Conservation (phyloP, 129 eudicot species). For the Artemisia annua region DNA sequence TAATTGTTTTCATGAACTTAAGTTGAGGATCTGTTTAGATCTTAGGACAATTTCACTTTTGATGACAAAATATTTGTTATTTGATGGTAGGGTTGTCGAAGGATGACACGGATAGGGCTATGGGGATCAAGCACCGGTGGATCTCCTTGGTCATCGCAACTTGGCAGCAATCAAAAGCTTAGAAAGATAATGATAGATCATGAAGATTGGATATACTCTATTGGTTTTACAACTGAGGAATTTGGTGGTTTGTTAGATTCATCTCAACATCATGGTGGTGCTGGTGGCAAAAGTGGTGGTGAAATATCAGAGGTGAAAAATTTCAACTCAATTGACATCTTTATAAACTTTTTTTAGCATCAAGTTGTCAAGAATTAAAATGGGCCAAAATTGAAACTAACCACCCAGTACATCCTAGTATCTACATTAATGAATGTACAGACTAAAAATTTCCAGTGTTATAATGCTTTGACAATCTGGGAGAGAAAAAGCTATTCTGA, state of each 20-base stretch:
- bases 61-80: not conserved
- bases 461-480: too few species aligned
- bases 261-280: slow-evolving; percentile 20
- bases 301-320: slow-evolving; percentile 17
- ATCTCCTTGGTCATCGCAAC: slow-evolving; percentile 18
- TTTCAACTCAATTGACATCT: not conserved
- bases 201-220: slow-evolving; percentile 15
- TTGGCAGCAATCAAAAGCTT: slow-evolving; percentile 23
- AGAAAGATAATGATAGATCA: slow-evolving; percentile 29
- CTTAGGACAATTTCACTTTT: not conserved
- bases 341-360: not conserved
- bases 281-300: not conserved
- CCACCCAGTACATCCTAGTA: too few species aligned
- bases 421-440: too few species aligned
- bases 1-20: not conserved
- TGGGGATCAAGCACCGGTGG: slow-evolving; percentile 34
- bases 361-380: not conserved
- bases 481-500: too few species aligned
- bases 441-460: too few species aligned
- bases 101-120: slow-evolving; percentile 11
- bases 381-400: not conserved
- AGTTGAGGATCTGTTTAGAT: not conserved
- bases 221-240: slow-evolving; percentile 24
- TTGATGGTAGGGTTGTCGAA: slow-evolving; percentile 22
- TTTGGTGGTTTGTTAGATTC: slow-evolving; percentile 5